Conservation (phyloP, 2,329 filamentous ascomycete species). For the Amauroascus niger region DNA sequence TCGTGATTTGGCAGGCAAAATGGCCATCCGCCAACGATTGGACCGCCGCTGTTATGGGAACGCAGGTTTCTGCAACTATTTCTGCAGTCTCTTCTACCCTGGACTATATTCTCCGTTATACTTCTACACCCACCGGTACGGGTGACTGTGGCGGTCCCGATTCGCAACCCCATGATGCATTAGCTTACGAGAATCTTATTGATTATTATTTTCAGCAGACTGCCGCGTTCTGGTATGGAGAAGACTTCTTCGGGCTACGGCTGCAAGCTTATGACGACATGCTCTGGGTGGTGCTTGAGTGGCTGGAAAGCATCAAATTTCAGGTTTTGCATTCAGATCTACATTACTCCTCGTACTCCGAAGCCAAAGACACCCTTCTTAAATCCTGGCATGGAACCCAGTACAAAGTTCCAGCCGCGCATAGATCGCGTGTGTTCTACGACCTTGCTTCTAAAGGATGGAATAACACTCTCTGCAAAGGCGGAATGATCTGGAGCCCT, state of each 20-base stretch:
- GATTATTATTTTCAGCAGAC: conserved; percentile 72
- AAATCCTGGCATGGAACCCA: conserved; percentile 62
- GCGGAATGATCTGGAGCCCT: conserved; percentile 88
- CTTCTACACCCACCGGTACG: conserved; percentile 20
- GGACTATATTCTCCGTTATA: conserved; percentile 32
- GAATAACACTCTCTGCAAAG: conserved; percentile 69
- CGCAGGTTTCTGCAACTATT: conserved; percentile 64
- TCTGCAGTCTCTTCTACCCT: conserved; percentile 55
- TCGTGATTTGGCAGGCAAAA: conserved; percentile 63
- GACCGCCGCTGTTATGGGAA: conserved; percentile 78
- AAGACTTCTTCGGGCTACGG: conserved; percentile 65
- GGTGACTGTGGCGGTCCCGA: conserved; percentile 5
- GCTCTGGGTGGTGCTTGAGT: conserved; percentile 86
- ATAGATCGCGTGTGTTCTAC: conserved; percentile 77
- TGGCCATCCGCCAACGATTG: conserved; percentile 88
- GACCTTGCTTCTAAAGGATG: conserved; percentile 69
- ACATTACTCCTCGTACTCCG: conserved; percentile 43
- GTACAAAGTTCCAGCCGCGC: conserved; percentile 68
- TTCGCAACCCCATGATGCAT: conserved; percentile 27
- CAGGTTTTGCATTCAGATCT: conserved; percentile 57
- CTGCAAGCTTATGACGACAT: conserved; percentile 86
- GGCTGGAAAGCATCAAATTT: conserved; percentile 75
- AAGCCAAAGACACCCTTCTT: conserved; percentile 19
- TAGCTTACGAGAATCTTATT: conserved; percentile 64
- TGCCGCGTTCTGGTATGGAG: conserved; percentile 72